Base-by-base conservation (phyloP, 2,329 filamentous ascomycete species). In the Tolypocladium amazonense region DNA sequence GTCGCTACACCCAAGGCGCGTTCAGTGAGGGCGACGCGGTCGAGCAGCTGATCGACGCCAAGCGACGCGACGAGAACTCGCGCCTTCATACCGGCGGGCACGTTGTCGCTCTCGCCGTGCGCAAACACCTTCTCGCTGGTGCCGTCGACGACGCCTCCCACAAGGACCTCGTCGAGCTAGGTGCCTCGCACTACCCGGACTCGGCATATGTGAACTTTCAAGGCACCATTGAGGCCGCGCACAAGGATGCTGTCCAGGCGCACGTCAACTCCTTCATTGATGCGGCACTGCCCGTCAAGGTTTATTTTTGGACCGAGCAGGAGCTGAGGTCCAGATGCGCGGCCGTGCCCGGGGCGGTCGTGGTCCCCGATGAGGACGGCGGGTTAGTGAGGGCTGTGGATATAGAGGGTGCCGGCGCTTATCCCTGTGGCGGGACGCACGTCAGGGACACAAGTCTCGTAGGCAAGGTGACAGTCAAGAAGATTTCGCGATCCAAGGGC, bases 371-470 rank as follows among this genome's bases (percentile, higher is more conserved):
- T 60, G 37, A 39, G 25, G 55, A 56, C 2, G 69, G 68, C 30
- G 81, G 81, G 64, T 85, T 82, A 69, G 82, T 86, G 38, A 76
- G 88, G 14, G 85, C 89, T 0, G 87, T 90, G 27, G 80, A 83
- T 61, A 88, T 91, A 61, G 81, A 83, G 0, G 86, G 86, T 0
- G 80, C 82, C 1, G 88, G 87, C 64, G 80, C 80, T 27, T 90
- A 90, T 74, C 87, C 88, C 1, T 90, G 88, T 70, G 88, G 88
- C 7, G 88, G 88, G 0, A 90, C 88, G 35, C 88, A 90, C 75
- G 86, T 90, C 6, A 74, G 79, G 35, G 79, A 73, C 27, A 86
- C 85, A 30, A 76, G 79, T 60, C 65, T 79, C 60, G 84, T 81
- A 65, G 84, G 85, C 1, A 79, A 80, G 68, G 82, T 84, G 4